phyloP scores from a whole-genome alignment of 345 rosid genomes.

The Isatis tinctoria region DNA sequence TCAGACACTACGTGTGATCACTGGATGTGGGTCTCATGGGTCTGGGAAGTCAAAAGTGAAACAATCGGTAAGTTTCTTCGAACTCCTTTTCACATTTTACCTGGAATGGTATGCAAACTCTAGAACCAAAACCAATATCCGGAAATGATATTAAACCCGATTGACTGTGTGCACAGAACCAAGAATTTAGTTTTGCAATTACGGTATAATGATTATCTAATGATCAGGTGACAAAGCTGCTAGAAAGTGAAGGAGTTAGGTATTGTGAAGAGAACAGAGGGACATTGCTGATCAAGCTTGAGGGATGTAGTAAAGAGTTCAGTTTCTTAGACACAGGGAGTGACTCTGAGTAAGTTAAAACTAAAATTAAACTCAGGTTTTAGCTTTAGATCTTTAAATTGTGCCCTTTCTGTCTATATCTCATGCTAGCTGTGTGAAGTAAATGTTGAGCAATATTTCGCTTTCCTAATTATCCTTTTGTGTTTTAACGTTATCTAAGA shows the following conservation, averaged over 20 bases:
- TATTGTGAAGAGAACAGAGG: slow-evolving; percentile 84
- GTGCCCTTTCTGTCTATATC: slow-evolving; percentile 11
- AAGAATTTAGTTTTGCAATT: not conserved
- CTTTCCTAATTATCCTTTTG: not conserved
- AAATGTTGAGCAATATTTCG: not conserved
- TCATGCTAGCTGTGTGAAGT: not conserved
- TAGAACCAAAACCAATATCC: not conserved
- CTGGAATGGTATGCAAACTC: not conserved
- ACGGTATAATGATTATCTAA: not conserved
- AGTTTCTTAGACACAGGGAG: slow-evolving; percentile 62
- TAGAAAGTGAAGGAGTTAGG: slow-evolving; percentile 55
- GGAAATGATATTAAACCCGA: not conserved
- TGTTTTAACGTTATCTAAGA: not conserved
- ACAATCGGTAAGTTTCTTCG: slow-evolving; percentile 57
- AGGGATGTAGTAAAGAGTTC: slow-evolving; percentile 50
- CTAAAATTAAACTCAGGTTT: not conserved
- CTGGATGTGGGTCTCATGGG: slow-evolving; percentile 87
- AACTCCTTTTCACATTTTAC: not conserved
- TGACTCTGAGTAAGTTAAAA: slow-evolving; percentile 45
- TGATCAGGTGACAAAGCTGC: slow-evolving; percentile 57
- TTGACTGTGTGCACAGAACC: not conserved
- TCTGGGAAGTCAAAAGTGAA: slow-evolving; percentile 81
- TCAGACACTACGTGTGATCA: slow-evolving; percentile 80
- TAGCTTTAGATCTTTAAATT: slow-evolving; percentile 4
- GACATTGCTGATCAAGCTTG: slow-evolving; percentile 60